Percentiles rank a stretch among this genome's conserved stretches.
Evolutionary conservation across 2,329 filamentous ascomycete species (phyloP).

Genomic region (Exophiala phaeomuriformis): DNA sequence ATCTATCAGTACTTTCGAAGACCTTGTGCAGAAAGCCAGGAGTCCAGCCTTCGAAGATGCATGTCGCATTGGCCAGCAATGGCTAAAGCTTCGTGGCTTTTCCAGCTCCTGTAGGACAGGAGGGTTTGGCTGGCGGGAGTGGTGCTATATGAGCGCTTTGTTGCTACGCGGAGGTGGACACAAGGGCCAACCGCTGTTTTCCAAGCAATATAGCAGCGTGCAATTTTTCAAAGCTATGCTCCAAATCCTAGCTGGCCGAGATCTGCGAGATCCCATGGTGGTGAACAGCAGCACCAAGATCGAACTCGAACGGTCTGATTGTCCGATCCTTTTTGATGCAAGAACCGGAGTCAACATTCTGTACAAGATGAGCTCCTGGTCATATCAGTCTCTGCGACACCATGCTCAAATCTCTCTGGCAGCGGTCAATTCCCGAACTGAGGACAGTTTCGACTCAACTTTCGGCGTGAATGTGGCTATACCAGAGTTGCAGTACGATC

Average conservation of each 20-base stretch:
- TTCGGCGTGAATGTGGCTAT: slow-evolving; percentile 62
- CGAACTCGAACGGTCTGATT: slow-evolving; percentile 36
- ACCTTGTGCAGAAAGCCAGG: slow-evolving; percentile 61
- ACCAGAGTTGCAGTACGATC: slow-evolving; percentile 49
- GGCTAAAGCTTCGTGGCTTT: slow-evolving; percentile 84
- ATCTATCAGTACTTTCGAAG: slow-evolving; percentile 65
- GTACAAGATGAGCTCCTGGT: slow-evolving; percentile 86
- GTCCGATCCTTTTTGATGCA: slow-evolving; percentile 72
- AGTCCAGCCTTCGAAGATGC: slow-evolving; percentile 70
- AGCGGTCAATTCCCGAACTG: slow-evolving; percentile 64
- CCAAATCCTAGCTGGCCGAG: slow-evolving; percentile 72
- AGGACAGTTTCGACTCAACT: slow-evolving; percentile 74
- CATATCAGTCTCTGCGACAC: slow-evolving; percentile 63
- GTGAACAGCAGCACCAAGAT: slow-evolving; percentile 41
- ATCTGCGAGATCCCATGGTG: slow-evolving; percentile 62
- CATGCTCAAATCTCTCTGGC: slow-evolving; percentile 68
- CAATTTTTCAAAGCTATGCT: slow-evolving; percentile 91
- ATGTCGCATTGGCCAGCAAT: slow-evolving; percentile 76
- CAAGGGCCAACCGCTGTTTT: slow-evolving; percentile 64
- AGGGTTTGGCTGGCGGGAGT: slow-evolving; percentile 91
- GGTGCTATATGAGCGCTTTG: slow-evolving; percentile 71
- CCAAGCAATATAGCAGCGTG: slow-evolving; percentile 75
- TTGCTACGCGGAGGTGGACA: slow-evolving; percentile 70
- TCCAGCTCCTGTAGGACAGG: slow-evolving; percentile 61
- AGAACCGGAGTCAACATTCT: slow-evolving; percentile 69